Evolutionary conservation across 176 grass and related monocot genomes (phyloP).

Genomic region (Musa beccarii): DNA sequence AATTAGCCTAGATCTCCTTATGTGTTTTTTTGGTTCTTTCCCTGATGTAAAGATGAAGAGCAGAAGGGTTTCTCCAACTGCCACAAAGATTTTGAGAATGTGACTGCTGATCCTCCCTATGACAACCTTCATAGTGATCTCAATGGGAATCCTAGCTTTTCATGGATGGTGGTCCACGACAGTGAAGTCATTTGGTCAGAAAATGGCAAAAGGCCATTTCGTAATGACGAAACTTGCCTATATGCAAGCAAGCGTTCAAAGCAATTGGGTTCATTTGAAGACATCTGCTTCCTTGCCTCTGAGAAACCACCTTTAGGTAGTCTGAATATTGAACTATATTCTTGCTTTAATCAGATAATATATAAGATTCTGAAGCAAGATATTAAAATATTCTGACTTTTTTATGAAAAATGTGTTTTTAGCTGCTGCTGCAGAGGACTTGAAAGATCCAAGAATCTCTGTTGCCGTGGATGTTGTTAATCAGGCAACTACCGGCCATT

Average conservation of each 20-base stretch:
- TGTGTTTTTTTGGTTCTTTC: not conserved
- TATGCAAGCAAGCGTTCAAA: constrained; percentile 47
- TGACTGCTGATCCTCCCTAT: constrained; percentile 25
- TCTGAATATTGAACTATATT: constrained; percentile 10
- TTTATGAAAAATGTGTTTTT: not conserved
- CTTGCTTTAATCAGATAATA: constrained; percentile 2
- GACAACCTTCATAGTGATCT: constrained; percentile 15
- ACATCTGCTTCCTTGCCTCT: not conserved
- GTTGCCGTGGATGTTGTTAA: constrained; percentile 11
- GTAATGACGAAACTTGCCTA: constrained; percentile 38
- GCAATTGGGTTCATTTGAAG: constrained; percentile 30
- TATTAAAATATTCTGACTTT: not conserved
- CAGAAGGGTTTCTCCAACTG: constrained; percentile 27
- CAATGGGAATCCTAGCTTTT: constrained; percentile 19
- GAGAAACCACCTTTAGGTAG: not conserved
- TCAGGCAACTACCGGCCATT: constrained; percentile 8
- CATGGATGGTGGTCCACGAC: not conserved
- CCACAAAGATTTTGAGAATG: constrained; percentile 25
- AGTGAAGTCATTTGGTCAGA: constrained; percentile 5
- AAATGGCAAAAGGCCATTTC: constrained; percentile 34
- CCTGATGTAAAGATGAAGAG: constrained; percentile 33
- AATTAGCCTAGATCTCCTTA: constrained; percentile 22
- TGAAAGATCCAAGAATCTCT: not conserved
- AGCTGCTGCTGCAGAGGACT: not conserved
- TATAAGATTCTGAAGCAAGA: not conserved